Conservation (phyloP, 495 filamentous ascomycete species). For the Staphylotrichum tortipilum region DNA sequence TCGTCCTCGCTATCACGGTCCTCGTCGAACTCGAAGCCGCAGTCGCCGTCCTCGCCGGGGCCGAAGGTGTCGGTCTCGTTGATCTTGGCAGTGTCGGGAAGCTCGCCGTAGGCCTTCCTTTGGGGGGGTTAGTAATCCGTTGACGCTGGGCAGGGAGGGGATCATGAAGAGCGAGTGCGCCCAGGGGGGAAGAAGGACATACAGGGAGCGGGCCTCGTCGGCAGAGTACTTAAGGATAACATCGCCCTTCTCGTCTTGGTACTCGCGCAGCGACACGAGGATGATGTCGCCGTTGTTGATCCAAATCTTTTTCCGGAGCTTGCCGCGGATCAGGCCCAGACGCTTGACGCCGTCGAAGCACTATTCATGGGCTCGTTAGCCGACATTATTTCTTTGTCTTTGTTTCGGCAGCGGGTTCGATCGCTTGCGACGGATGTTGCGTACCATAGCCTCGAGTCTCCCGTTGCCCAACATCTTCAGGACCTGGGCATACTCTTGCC, state of each 20-base stretch:
- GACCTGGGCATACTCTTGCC: slow-evolving; percentile 98
- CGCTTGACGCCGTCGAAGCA: slow-evolving; percentile 94
- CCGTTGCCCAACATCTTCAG: slow-evolving; percentile 98
- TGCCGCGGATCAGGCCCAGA: slow-evolving; percentile 81
- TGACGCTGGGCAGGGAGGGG: too few relatives aligned
- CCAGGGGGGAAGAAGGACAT: slow-evolving; percentile 6
- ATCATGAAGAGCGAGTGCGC: background rate
- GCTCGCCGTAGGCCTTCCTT: slow-evolving; percentile 85
- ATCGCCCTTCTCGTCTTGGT: slow-evolving; percentile 98
- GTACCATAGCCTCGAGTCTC: slow-evolving; percentile 68
- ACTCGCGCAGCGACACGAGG: slow-evolving; percentile 90
- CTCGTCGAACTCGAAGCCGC: slow-evolving; percentile 78
- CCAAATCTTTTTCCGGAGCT: slow-evolving; percentile 96
- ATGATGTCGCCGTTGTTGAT: slow-evolving; percentile 99
- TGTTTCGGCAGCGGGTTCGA: background rate
- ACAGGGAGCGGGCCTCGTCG: slow-evolving; percentile 85
- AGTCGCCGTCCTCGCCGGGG: slow-evolving; percentile 52
- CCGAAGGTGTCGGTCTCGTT: slow-evolving; percentile 36
- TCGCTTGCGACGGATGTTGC: background rate
- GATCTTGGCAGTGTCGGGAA: slow-evolving; percentile 94
- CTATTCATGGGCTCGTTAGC: slow-evolving; percentile 27
- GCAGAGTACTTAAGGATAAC: slow-evolving; percentile 98
- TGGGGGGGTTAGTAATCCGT: slow-evolving; percentile 6
- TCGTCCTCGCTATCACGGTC: slow-evolving; percentile 73
- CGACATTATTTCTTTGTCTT: background rate